phyloP scores from a whole-genome alignment of 306 rosid genomes.

The Castanea sativa region DNA sequence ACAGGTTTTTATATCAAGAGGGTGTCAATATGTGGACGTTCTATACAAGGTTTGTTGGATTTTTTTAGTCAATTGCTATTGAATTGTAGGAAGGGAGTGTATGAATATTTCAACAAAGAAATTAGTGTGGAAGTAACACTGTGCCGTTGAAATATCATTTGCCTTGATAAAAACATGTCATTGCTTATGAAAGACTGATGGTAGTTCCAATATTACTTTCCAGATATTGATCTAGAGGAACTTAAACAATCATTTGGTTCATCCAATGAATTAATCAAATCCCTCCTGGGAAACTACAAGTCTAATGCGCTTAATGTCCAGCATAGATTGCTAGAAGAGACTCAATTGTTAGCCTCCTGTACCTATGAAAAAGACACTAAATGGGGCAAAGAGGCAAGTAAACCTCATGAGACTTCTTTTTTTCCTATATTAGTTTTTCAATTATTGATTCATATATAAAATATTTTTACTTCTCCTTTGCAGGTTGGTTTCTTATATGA shows the following conservation, averaged over 20 bases:
- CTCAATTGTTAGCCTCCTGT: constrained; percentile 53
- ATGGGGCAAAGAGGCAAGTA: constrained; percentile 65
- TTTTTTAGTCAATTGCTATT: constrained; percentile 4
- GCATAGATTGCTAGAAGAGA: constrained; percentile 27
- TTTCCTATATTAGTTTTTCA: not conserved
- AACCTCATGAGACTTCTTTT: not conserved
- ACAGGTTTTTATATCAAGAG: constrained; percentile 59
- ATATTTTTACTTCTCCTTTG: not conserved
- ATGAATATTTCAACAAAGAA: no score
- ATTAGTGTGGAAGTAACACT: no score
- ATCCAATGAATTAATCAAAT: constrained; percentile 56
- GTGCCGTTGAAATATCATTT: no score
- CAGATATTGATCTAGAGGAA: constrained; percentile 37
- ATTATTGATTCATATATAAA: not conserved
- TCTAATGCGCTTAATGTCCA: not conserved
- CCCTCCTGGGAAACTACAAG: constrained; percentile 28
- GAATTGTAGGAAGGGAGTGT: no score
- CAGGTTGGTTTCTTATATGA: constrained; percentile 68
- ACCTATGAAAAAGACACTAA: constrained; percentile 47
- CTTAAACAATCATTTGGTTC: constrained; percentile 42
- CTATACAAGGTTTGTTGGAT: constrained; percentile 33
- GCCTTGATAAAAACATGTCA: no score
- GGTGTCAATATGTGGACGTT: constrained; percentile 39
- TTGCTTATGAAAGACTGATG: not conserved
- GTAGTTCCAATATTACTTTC: constrained; percentile 8